Evolutionary conservation across 1,284 basidiomycete genomes (phyloP).

Genomic region (Fomitopsis betulina): DNA sequence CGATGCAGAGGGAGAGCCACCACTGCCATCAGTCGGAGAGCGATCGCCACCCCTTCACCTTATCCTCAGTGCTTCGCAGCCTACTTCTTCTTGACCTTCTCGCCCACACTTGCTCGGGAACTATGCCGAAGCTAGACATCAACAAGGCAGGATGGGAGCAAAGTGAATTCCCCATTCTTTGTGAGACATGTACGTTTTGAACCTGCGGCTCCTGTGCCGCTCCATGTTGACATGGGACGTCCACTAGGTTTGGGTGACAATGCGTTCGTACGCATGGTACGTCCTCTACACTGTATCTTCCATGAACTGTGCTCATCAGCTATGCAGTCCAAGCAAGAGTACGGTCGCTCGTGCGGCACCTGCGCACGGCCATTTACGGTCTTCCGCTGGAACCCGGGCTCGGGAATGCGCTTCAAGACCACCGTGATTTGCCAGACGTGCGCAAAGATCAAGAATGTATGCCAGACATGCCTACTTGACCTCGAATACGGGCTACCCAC

Average conservation of each 20-base stretch:
- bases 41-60: not conserved
- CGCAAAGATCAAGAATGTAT: conserved; percentile 98
- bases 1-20: not conserved
- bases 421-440: conserved; percentile 99
- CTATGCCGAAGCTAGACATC: conserved; percentile 70
- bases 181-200: conserved; percentile 77
- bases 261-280: conserved; percentile 87
- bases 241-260: conserved; percentile 77
- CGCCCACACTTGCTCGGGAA: not conserved
- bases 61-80: not conserved
- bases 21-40: too few species aligned
- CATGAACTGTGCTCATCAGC: not conserved
- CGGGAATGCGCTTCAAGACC: conserved; percentile 92
- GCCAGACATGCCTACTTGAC: conserved; percentile 96
- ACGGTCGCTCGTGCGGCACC: conserved; percentile 92
- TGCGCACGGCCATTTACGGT: conserved; percentile 96
- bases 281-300: conserved; percentile 17
- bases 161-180: conserved; percentile 86
- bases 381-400: conserved; percentile 97
- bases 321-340: conserved; percentile 88
- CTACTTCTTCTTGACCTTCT: not conserved
- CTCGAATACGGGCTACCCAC: conserved; percentile 95
- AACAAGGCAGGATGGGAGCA: conserved; percentile 92
- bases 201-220: not conserved
- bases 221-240: conserved; percentile 7